Percentiles rank a stretch among this genome's conserved stretches.
phyloP scores from a whole-genome alignment of 352 stramenopile species.

The Elongisporangium anandrum region DNA sequence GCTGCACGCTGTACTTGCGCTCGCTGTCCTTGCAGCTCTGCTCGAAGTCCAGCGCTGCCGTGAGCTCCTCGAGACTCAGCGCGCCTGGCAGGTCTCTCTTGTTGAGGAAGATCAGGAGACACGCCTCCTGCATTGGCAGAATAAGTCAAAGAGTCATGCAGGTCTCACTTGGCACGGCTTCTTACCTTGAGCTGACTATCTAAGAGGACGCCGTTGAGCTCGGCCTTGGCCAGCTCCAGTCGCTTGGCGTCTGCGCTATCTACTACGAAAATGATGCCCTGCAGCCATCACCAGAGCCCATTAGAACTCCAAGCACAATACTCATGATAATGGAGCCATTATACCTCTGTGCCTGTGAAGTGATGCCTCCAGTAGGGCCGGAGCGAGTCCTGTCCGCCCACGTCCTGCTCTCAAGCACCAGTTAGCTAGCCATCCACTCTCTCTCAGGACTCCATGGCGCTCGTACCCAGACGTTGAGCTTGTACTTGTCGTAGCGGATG shows the following conservation, averaged over 20 bases:
- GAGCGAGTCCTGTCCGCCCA: constrained; percentile 74
- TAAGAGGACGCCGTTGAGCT: constrained; percentile 63
- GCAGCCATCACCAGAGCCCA: not conserved
- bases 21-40: constrained; percentile 37
- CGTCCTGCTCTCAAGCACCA: constrained; percentile 36
- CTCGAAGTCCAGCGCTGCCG: constrained; percentile 42
- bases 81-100: constrained; percentile 64
- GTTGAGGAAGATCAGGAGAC: constrained; percentile 70
- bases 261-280: constrained; percentile 85
- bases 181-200: constrained; percentile 60
- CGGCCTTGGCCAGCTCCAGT: constrained; percentile 61
- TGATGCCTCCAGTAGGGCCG: constrained; percentile 82
- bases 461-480: constrained; percentile 79
- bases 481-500: constrained; percentile 63
- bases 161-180: not conserved
- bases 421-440: constrained; percentile 2
- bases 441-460: not conserved
- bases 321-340: too few species aligned
- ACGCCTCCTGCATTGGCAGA: constrained; percentile 25
- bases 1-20: constrained; percentile 57
- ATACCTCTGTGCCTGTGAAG: constrained; percentile 81
- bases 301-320: too few species aligned
- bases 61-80: constrained; percentile 47
- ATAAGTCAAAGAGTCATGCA: not conserved
- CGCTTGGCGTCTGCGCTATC: constrained; percentile 66